phyloP scores from a whole-genome alignment of 768 basidiomycete genomes.

The Kwoniella dejecticola region DNA sequence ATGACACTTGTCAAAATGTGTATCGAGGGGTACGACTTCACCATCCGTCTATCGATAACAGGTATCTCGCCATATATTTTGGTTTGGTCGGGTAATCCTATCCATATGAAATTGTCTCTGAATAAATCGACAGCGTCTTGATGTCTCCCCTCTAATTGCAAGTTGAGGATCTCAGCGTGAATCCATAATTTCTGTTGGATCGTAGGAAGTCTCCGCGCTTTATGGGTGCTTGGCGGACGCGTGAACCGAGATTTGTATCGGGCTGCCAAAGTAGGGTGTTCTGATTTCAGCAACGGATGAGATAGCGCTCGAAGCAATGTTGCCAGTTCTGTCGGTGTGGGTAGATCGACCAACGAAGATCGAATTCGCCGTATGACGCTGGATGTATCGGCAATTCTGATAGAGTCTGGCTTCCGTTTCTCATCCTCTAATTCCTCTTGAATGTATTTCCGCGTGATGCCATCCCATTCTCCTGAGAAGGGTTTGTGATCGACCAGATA shows the following conservation, averaged over 20 bases:
- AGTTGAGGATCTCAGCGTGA: constrained; percentile 26
- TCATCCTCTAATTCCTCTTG: neutral
- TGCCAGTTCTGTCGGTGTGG: constrained; percentile 10
- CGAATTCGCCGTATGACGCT: neutral
- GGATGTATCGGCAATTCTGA: neutral
- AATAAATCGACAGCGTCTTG: constrained; percentile 16
- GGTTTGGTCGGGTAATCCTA: constrained; percentile 21
- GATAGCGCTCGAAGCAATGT: constrained; percentile 8
- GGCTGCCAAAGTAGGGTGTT: neutral
- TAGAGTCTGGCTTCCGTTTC: neutral
- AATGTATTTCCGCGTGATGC: constrained; percentile 19
- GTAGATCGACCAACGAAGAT: constrained; percentile 1
- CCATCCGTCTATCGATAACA: neutral
- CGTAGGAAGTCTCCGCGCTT: neutral
- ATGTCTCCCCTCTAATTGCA: constrained; percentile 13
- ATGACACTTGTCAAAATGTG: constrained; percentile 24
- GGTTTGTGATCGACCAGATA: constrained; percentile 15
- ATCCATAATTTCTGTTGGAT: constrained; percentile 14
- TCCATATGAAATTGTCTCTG: constrained; percentile 23
- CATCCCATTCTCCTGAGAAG: constrained; percentile 16
- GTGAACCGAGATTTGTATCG: constrained; percentile 12
- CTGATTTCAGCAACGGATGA: neutral
- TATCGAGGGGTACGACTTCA: constrained; percentile 11
- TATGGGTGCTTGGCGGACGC: neutral
- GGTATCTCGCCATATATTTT: neutral